A percentile compares a stretch with the other conserved stretches of the same genome.
Conservation (phyloP, 352 stramenopile species). For the Peronospora tabacina region DNA sequence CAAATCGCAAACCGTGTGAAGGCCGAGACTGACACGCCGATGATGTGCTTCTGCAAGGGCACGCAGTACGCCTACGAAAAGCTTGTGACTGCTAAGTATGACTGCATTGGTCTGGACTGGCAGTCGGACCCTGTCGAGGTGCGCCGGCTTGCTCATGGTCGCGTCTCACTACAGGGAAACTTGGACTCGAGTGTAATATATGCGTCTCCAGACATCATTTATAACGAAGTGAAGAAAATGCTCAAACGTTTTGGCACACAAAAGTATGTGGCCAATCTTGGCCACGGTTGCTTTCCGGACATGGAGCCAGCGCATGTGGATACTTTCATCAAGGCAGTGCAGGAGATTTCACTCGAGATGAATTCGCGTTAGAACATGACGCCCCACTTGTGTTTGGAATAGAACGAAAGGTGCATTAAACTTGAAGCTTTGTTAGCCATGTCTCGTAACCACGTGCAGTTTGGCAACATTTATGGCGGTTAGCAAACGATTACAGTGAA, state of each 20-base stretch:
- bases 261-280: slow-evolving; percentile 96
- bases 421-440: slow-evolving; percentile 2
- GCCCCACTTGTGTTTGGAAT: slow-evolving; percentile 5
- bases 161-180: slow-evolving; percentile 88
- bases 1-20: slow-evolving; percentile 78
- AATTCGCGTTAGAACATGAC: slow-evolving; percentile 38
- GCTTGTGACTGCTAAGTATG: slow-evolving; percentile 80
- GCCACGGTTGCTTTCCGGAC: slow-evolving; percentile 94
- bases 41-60: slow-evolving; percentile 84
- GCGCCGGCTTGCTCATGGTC: slow-evolving; percentile 66
- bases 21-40: slow-evolving; percentile 52
- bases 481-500: slow-evolving; percentile 10
- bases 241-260: slow-evolving; percentile 91
- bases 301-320: slow-evolving; percentile 92
- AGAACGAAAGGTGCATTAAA: neutral
- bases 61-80: slow-evolving; percentile 73
- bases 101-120: slow-evolving; percentile 92
- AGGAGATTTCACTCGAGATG: slow-evolving; percentile 89
- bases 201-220: slow-evolving; percentile 78
- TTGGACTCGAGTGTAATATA: slow-evolving; percentile 89
- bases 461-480: slow-evolving; percentile 12
- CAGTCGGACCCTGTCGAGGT: slow-evolving; percentile 89
- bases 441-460: slow-evolving; percentile 17
- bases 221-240: slow-evolving; percentile 88
- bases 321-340: slow-evolving; percentile 94